A percentile compares a stretch with the other conserved stretches of the same genome.
These are phyloP conservation scores for Aspergillus sp. DNA, from an alignment of 2,329 filamentous ascomycete species.

Conservation along the genomic window DNA sequence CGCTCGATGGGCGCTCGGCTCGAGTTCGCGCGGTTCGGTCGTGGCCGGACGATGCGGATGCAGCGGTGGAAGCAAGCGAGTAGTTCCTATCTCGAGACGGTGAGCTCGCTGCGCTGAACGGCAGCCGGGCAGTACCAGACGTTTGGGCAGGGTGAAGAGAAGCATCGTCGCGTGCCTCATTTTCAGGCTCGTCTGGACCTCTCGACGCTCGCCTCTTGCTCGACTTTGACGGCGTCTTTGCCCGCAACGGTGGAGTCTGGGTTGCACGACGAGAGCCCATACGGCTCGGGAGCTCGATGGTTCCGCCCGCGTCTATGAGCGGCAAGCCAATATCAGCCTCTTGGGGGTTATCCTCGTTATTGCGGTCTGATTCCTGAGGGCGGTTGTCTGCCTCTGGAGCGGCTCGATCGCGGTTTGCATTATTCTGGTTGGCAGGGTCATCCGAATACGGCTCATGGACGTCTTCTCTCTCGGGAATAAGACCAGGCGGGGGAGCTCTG, in stretches of 20 bases:
- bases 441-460: slow-evolving; percentile 66
- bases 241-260: slow-evolving; percentile 41
- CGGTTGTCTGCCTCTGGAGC: slow-evolving; percentile 23
- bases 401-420: slow-evolving; percentile 25
- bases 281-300: slow-evolving; percentile 64
- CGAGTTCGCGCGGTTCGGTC: slow-evolving; percentile 25
- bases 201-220: slow-evolving; percentile 52
- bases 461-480: slow-evolving; percentile 54
- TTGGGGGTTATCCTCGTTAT: slow-evolving; percentile 14
- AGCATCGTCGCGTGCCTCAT: slow-evolving; percentile 10
- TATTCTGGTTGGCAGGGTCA: slow-evolving; percentile 42
- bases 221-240: slow-evolving; percentile 48
- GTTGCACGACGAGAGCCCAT: slow-evolving; percentile 60
- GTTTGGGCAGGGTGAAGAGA: slow-evolving; percentile 23
- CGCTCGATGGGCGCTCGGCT: slow-evolving; percentile 45
- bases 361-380: slow-evolving; percentile 30
- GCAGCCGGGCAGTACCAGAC: slow-evolving; percentile 38
- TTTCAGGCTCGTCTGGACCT: slow-evolving; percentile 13
- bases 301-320: slow-evolving; percentile 58
- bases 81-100: slow-evolving; percentile 36
- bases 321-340: slow-evolving; percentile 54
- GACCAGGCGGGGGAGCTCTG: slow-evolving; percentile 77
- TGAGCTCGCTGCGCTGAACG: slow-evolving; percentile 41
- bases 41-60: slow-evolving; percentile 38
- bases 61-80: slow-evolving; percentile 39